phyloP scores from a whole-genome alignment of 176 grass and related monocot genomes.

The Lolium rigidum region DNA sequence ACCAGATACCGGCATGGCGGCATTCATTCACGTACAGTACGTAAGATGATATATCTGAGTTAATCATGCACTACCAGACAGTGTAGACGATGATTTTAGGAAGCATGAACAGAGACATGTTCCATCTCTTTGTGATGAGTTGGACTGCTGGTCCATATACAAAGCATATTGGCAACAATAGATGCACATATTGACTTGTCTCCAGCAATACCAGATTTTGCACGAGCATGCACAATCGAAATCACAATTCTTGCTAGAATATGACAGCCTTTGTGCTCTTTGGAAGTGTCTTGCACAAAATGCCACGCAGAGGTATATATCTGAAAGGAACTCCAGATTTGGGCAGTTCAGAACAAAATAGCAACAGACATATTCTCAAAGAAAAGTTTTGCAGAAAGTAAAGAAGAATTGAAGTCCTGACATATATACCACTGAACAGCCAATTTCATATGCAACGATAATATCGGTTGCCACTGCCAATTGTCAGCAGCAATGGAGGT shows the following conservation, averaged over 20 bases:
- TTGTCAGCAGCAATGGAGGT: background rate
- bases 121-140: constrained; percentile 7
- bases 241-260: background rate
- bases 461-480: constrained; percentile 11
- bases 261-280: background rate
- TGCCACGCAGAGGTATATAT: background rate
- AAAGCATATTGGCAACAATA: constrained; percentile 15
- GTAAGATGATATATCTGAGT: background rate
- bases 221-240: background rate
- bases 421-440: background rate
- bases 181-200: background rate
- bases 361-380: background rate
- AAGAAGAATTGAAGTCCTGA: background rate
- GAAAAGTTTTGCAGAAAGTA: background rate
- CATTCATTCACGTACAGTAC: constrained; percentile 31
- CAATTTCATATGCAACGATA: constrained; percentile 9
- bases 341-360: background rate
- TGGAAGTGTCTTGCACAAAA: constrained; percentile 19
- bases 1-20: background rate
- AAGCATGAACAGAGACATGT: constrained; percentile 20
- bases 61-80: constrained; percentile 1
- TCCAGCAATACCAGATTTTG: constrained; percentile 4
- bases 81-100: constrained; percentile 1
- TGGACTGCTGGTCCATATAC: constrained; percentile 24
- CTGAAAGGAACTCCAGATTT: constrained; percentile 7